Evolutionary conservation across 345 rosid species (phyloP), one percentile per base, ranked within the genome.

Genomic region (Arabis hirsuta): DNA sequence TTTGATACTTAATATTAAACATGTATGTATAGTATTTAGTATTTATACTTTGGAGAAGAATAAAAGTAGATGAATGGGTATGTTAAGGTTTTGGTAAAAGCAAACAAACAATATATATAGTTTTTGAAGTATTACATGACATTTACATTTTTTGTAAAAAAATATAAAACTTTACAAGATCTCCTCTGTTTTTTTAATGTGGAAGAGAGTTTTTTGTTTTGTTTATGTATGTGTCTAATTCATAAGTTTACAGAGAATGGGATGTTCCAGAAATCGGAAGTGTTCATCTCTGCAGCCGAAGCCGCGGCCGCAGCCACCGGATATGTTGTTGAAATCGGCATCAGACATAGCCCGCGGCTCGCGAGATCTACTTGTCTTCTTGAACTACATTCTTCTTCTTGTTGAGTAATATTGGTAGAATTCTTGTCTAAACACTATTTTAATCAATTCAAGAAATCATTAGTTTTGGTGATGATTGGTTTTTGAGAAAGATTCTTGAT

Each of bases 281-380:
- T 65, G 55, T 85, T 76, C 82, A 88, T 91, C 52, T 86, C 87
- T 26, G 90, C 75, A 45, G 65, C 63, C 0, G 74, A 60, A 60
- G 78, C 73, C 11, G 78, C 55, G 0, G 78, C 79, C 53, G 73
- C 73, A 76, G 79, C 84, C 12, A 87, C 85, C 2, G 89, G 88
- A 71, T 80, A 87, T 55, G 90, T 82, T 81, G 84, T 86, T 12
- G 98, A 81, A 22, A 90, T 81, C 3, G 96, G 96, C 74, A 90
- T 92, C 54, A 93, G 82, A 75, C 98, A 90, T 19, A 93, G 77
- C 38, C 98, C 98, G 60, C 88, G 86, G 79, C 92, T 89, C 46
- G 76, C 80, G 4, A 93, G 84, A 78, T 88, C 96, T 20, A 59
- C 50, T 59, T 79, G 88, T 59, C 67, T 50, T 64, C 55, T 75